These are phyloP conservation scores for Trypanosoma scelopori DNA, from an alignment of 208 protist genomes.

Conservation along the genomic window DNA sequence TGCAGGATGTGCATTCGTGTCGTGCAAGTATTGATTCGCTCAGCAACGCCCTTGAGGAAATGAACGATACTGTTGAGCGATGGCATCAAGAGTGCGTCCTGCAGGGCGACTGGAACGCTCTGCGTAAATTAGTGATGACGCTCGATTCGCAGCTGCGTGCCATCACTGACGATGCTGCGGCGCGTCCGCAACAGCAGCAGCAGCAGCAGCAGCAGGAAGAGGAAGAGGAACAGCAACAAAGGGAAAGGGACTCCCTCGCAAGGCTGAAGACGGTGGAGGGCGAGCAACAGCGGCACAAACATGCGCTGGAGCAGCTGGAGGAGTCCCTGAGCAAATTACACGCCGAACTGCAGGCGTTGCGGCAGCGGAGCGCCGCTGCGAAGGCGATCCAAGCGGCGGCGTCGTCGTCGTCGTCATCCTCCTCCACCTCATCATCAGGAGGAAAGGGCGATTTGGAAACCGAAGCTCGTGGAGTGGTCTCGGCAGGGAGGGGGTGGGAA, in stretches of 20 bases:
- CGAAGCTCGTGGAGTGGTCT: too few species aligned
- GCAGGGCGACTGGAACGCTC: slow-evolving; percentile 5
- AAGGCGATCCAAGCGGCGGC: too few species aligned
- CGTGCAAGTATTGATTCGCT: slow-evolving; percentile 16
- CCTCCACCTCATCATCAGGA: background rate
- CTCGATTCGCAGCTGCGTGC: slow-evolving; percentile 19
- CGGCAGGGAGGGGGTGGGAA: too few species aligned
- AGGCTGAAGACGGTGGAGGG: slow-evolving; percentile 7
- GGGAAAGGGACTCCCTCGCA: background rate
- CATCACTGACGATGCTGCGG: background rate
- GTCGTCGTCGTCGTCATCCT: background rate
- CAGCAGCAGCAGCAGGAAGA: too few species aligned
- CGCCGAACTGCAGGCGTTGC: background rate
- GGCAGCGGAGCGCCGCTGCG: too few species aligned
- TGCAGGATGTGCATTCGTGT: slow-evolving; percentile 11
- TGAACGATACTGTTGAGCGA: slow-evolving; percentile 11
- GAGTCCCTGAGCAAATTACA: background rate
- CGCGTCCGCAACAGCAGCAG: slow-evolving; percentile 1
- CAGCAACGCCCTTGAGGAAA: background rate
- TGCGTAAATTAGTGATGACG: slow-evolving; percentile 9
- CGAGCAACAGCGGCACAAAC: too few species aligned
- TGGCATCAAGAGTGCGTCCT: slow-evolving; percentile 7
- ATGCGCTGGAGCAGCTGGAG: slow-evolving; percentile 6
- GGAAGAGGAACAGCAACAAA: slow-evolving; percentile 5
- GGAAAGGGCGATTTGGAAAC: background rate